These are phyloP conservation scores for Cytospora piceicola DNA, from an alignment of 2,329 filamentous ascomycete species.

Conservation along the genomic window DNA sequence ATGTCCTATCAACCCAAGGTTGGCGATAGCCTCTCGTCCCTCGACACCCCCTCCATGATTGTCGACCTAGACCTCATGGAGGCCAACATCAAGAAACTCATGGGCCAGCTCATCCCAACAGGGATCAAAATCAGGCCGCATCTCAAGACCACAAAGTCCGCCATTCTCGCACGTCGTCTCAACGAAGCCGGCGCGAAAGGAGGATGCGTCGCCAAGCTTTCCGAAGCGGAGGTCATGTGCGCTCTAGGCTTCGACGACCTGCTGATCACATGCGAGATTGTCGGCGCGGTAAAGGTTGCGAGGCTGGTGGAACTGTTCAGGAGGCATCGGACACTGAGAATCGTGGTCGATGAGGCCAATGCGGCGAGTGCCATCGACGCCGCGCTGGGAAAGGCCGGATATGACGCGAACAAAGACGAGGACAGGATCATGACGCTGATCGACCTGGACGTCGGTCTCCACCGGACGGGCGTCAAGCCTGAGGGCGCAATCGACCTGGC, in stretches of 20 bases:
- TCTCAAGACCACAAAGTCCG: slow-evolving; percentile 58
- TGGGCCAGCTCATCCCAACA: slow-evolving; percentile 49
- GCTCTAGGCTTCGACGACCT: slow-evolving; percentile 51
- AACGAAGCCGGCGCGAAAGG: slow-evolving; percentile 52
- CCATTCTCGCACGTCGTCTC: slow-evolving; percentile 48
- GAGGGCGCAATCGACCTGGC: slow-evolving; percentile 47
- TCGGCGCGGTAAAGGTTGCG: slow-evolving; percentile 50
- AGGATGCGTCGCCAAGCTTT: slow-evolving; percentile 56
- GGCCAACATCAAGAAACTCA: slow-evolving; percentile 52
- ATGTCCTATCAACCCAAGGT: slow-evolving; percentile 44
- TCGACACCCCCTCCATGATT: slow-evolving; percentile 61
- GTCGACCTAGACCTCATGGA: slow-evolving; percentile 58
- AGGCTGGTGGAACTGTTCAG: slow-evolving; percentile 50
- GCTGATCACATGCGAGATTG: slow-evolving; percentile 55
- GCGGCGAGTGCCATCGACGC: slow-evolving; percentile 51
- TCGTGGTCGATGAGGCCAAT: slow-evolving; percentile 52
- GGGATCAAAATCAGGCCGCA: slow-evolving; percentile 53
- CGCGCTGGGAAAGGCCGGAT: slow-evolving; percentile 43
- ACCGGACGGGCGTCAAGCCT: slow-evolving; percentile 52
- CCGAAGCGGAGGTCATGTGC: slow-evolving; percentile 49
- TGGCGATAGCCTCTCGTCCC: slow-evolving; percentile 46
- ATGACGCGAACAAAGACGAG: slow-evolving; percentile 31
- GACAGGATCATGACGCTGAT: slow-evolving; percentile 48
- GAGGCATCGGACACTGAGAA: slow-evolving; percentile 44
- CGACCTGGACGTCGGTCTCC: slow-evolving; percentile 55